These are phyloP conservation scores for Nitzschia sp. DNA, from an alignment of 108 stramenopile genomes.

Conservation along the genomic window DNA sequence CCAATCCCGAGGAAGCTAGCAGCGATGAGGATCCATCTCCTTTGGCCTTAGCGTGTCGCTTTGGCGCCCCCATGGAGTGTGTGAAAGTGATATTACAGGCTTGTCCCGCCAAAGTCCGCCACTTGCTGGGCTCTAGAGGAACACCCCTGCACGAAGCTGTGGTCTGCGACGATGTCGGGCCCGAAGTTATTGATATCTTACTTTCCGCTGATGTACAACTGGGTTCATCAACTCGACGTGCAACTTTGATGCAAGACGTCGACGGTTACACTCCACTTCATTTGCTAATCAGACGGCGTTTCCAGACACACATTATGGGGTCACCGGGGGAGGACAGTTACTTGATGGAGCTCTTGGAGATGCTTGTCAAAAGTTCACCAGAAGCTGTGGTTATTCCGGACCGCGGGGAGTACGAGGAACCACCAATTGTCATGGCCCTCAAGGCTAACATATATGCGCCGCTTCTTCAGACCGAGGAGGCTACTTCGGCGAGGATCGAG, in stretches of 20 bases:
- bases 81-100: constrained; percentile 56
- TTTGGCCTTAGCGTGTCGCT: constrained; percentile 67
- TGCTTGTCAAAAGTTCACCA: constrained; percentile 62
- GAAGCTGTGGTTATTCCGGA: constrained; percentile 72
- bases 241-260: constrained; percentile 66
- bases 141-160: constrained; percentile 78
- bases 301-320: constrained; percentile 47
- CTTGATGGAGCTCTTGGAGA: constrained; percentile 38
- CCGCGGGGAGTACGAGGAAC: constrained; percentile 76
- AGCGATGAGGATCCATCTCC: constrained; percentile 42
- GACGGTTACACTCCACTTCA: constrained; percentile 81
- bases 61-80: constrained; percentile 62
- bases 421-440: constrained; percentile 71
- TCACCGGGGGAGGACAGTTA: constrained; percentile 9
- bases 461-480: constrained; percentile 38
- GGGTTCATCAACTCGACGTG: constrained; percentile 22
- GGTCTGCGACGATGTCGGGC: constrained; percentile 51
- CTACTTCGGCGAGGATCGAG: constrained; percentile 52
- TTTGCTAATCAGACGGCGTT: constrained; percentile 67
- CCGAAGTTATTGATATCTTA: constrained; percentile 37
- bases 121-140: constrained; percentile 61
- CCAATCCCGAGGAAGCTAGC: constrained; percentile 19
- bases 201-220: constrained; percentile 42
- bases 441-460: constrained; percentile 75
- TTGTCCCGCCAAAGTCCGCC: constrained; percentile 43